Conservation (phyloP, 1,284 basidiomycete species). For the Xerocomus alliaceus region DNA sequence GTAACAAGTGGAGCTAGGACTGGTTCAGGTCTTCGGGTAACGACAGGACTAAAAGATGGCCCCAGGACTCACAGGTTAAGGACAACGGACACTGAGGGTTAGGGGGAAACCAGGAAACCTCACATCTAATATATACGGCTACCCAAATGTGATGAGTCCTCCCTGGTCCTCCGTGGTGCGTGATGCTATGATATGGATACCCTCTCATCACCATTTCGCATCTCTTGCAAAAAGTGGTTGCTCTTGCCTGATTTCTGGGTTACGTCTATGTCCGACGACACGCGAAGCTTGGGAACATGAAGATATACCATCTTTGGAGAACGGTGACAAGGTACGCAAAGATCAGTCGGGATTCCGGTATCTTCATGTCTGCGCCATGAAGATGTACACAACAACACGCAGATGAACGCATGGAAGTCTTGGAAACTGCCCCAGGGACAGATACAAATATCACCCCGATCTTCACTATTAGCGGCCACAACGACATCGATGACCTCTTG, state of each 20-base stretch:
- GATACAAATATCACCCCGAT: not conserved
- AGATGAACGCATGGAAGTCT: not conserved
- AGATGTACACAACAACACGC: not conserved
- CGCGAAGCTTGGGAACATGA: not conserved
- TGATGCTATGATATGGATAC: not conserved
- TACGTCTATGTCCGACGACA: not conserved
- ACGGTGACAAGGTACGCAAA: not conserved
- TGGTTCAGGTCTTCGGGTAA: no score
- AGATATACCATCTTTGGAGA: not conserved
- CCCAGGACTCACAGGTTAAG: no score
- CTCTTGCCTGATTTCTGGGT: not conserved
- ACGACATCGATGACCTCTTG: not conserved
- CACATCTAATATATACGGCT: not conserved
- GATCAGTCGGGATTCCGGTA: not conserved
- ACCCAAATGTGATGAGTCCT: not conserved
- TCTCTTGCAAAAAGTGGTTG: not conserved
- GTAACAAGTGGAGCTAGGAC: no score
- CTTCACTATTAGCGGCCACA: not conserved
- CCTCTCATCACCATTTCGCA: not conserved
- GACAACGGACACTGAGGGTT: no score
- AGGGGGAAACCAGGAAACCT: no score
- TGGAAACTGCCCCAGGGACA: not conserved
- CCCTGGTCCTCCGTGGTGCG: not conserved
- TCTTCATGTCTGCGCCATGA: not conserved
- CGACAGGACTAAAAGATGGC: no score